These are phyloP conservation scores for Favolaschia claudopus DNA, from an alignment of 768 basidiomycete genomes.

Conservation along the genomic window DNA sequence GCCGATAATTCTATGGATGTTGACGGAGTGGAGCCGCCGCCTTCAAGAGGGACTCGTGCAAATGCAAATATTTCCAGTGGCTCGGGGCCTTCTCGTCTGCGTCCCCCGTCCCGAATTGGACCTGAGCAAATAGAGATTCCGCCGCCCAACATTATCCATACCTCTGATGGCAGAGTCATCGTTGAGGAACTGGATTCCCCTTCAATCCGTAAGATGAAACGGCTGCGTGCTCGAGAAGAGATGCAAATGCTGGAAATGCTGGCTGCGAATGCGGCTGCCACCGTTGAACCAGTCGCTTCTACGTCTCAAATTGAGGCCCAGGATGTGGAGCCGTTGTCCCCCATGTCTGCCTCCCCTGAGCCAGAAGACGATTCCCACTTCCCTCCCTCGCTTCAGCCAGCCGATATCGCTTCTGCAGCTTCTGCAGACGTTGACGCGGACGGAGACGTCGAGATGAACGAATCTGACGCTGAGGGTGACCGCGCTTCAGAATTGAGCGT, in stretches of 20 bases:
- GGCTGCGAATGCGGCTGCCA: slow-evolving; percentile 30
- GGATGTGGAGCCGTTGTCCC: slow-evolving; percentile 13
- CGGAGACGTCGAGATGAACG: slow-evolving; percentile 35
- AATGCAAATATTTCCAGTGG: slow-evolving; percentile 1
- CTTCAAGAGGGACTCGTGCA: slow-evolving; percentile 2
- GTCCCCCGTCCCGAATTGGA: slow-evolving; percentile 12
- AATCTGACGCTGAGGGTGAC: slow-evolving; percentile 6
- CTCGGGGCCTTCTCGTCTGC: slow-evolving; percentile 7
- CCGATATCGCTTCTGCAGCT: neutral
- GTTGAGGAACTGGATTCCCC: slow-evolving; percentile 81
- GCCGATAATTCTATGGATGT: slow-evolving; percentile 30
- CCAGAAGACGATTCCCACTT: slow-evolving; percentile 4
- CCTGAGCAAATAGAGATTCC: slow-evolving; percentile 24
- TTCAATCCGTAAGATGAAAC: slow-evolving; percentile 67
- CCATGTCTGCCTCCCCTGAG: slow-evolving; percentile 3
- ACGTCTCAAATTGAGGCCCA: neutral
- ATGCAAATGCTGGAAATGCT: no score
- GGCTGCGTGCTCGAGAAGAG: slow-evolving; percentile 52
- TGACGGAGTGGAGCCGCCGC: slow-evolving; percentile 24
- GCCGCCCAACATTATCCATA: slow-evolving; percentile 34
- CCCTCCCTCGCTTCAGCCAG: neutral
- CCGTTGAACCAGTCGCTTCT: slow-evolving; percentile 9
- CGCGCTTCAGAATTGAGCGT: slow-evolving; percentile 56
- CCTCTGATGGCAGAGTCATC: slow-evolving; percentile 59
- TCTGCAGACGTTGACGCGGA: slow-evolving; percentile 7